phyloP scores from a whole-genome alignment of 768 basidiomycete species.

The Kwoniella botswanensis region DNA sequence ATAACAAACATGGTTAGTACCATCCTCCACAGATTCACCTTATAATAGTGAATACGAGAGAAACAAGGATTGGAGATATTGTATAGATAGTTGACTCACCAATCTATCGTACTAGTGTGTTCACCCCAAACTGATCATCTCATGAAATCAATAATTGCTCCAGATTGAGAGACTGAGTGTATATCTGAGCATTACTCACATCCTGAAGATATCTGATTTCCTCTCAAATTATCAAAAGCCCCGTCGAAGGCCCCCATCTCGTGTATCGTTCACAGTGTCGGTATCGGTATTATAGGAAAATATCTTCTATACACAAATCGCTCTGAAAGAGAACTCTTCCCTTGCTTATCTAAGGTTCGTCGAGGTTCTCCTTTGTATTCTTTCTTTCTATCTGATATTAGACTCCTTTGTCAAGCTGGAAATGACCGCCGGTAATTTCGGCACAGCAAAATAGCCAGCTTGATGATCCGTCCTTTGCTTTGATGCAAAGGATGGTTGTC shows the following conservation, averaged over 20 bases:
- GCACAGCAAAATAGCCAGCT: neutral
- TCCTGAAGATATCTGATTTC: slow-evolving; percentile 44
- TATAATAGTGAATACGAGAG: too few relatives aligned
- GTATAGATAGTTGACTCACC: slow-evolving; percentile 27
- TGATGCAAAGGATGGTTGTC: neutral
- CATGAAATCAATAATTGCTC: neutral
- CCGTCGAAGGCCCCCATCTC: slow-evolving; percentile 52
- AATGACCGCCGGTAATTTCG: neutral
- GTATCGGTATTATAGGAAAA: neutral
- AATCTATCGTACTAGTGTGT: slow-evolving; percentile 54
- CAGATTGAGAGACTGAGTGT: too few relatives aligned
- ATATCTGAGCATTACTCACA: slow-evolving; percentile 33
- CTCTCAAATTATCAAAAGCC: slow-evolving; percentile 49
- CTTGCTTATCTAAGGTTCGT: neutral
- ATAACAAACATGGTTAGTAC: neutral
- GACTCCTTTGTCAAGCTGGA: neutral
- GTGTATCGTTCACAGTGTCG: neutral
- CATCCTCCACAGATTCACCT: too few relatives aligned
- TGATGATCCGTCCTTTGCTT: neutral
- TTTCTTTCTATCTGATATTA: neutral
- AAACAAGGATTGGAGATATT: too few relatives aligned
- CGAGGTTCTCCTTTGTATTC: neutral
- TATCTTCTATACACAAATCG: neutral
- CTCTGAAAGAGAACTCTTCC: neutral
- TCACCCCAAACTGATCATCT: slow-evolving; percentile 47